Evolutionary conservation across 257 asterid genomes (phyloP), one percentile per base, ranked within the genome.

Genomic region (Solanum piurae): DNA sequence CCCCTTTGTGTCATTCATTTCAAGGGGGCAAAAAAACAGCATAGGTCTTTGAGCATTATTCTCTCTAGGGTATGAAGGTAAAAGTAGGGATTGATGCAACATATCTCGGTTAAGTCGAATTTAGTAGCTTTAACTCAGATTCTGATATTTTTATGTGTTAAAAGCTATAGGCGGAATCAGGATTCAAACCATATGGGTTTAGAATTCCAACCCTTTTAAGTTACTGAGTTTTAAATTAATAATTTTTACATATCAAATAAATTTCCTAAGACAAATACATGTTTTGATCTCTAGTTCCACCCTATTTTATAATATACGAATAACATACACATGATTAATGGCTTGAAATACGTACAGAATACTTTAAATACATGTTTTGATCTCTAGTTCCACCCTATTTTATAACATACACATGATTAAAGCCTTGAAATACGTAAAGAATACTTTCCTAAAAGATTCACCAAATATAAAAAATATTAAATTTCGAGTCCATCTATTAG

Each of bases 11-110:
- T 79, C 64, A 79, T 29, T n/a, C 84, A 79, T 79, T 79, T 25
- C 64, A 25, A 4, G 84, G 64, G 64, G 64, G 18, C 82, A 44
- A 25, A 42, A 74, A 42, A 79, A 79, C 64, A 79, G 64, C 62
- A 25, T 77, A 40, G 68, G 27, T 3, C 66, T 80, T 80, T 80
- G 85, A 80, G 40, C 42, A 80, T 80, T 46, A 80, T 80, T 46
- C 68, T 29, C 40, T 46, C 42, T 46, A 80, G 68, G 27, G 18
- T 14, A 46, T 80, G 38, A 80, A 27, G 85, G 85, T 80, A 29
- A 80, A 80, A 44, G 85, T 36, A 73, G 18, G 18, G 29, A 4
- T 10, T 18, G 27, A 72, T 72, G 14, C 20, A 20, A 27, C 0
- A 69, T 3, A 29, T 1, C 3, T 3, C 10, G 75, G 2, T 68